Percentiles rank a stretch among this genome's conserved stretches.
Conservation (phyloP, 2,329 filamentous ascomycete genomes). For the Bretziella fagacearum region DNA sequence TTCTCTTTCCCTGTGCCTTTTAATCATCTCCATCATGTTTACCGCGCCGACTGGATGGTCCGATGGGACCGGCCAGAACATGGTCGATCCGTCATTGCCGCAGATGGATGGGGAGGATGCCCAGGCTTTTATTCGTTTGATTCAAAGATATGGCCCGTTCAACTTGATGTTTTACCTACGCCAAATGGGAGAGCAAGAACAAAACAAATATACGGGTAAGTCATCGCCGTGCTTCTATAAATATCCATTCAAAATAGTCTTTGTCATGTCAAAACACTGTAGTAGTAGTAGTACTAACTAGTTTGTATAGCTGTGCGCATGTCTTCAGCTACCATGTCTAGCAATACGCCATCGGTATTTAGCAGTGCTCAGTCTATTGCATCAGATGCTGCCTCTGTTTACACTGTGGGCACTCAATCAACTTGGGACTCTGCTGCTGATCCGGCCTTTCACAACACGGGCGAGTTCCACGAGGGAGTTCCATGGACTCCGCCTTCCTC, state of each 20-base stretch:
- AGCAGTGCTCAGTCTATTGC: slow-evolving; percentile 27
- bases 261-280: background rate
- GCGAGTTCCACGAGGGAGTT: slow-evolving; percentile 8
- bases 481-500: slow-evolving; percentile 13
- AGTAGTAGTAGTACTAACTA: background rate
- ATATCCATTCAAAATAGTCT: background rate
- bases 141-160: slow-evolving; percentile 15
- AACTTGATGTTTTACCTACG: slow-evolving; percentile 16
- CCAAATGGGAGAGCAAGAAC: slow-evolving; percentile 14
- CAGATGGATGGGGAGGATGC: slow-evolving; percentile 15
- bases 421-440: slow-evolving; percentile 14
- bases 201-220: slow-evolving; percentile 4
- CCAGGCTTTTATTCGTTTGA: slow-evolving; percentile 12
- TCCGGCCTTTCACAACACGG: slow-evolving; percentile 9
- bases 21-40: slow-evolving; percentile 15
- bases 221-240: background rate
- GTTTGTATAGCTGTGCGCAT: slow-evolving; percentile 21
- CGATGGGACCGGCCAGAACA: slow-evolving; percentile 11
- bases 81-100: slow-evolving; percentile 6
- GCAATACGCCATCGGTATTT: slow-evolving; percentile 25
- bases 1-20: background rate
- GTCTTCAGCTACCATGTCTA: slow-evolving; percentile 26
- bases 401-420: slow-evolving; percentile 12
- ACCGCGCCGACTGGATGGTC: slow-evolving; percentile 13
- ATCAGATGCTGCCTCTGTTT: slow-evolving; percentile 19